Percentiles rank a stretch among this genome's conserved stretches.
phyloP scores from a whole-genome alignment of 345 rosid genomes.

The Heritiera littoralis region DNA sequence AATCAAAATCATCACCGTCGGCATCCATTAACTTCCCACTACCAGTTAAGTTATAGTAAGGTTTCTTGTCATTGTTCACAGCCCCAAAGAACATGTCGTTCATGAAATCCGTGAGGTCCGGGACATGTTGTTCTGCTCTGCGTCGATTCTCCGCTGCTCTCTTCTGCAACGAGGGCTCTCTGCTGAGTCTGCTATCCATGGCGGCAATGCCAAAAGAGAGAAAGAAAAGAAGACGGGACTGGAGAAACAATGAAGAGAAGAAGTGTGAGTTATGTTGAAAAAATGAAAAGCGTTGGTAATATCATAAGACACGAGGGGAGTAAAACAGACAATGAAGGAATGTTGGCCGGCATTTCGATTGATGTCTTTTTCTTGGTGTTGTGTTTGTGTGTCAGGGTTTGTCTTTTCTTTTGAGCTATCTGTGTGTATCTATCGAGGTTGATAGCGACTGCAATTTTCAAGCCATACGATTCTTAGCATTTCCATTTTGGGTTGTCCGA shows the following conservation, averaged over 20 bases:
- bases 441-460: background rate
- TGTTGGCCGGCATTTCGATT: slow-evolving; percentile 19
- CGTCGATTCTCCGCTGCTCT: slow-evolving; percentile 25
- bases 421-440: background rate
- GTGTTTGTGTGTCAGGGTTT: background rate
- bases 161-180: slow-evolving; percentile 36
- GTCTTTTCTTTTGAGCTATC: slow-evolving; percentile 1
- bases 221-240: background rate
- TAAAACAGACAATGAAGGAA: slow-evolving; percentile 1
- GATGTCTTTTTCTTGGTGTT: background rate
- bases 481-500: no score
- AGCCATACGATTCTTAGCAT: no score
- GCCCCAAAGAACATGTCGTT: slow-evolving; percentile 68
- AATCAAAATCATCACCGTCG: slow-evolving; percentile 48
- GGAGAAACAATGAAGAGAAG: background rate
- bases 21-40: slow-evolving; percentile 16
- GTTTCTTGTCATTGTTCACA: slow-evolving; percentile 34
- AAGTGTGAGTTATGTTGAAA: background rate
- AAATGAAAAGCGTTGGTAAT: slow-evolving; percentile 14
- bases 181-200: slow-evolving; percentile 35
- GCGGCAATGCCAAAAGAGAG: background rate
- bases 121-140: slow-evolving; percentile 27
- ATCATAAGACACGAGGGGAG: background rate
- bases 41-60: slow-evolving; percentile 45
- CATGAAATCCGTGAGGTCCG: slow-evolving; percentile 72